Percentiles rank a stretch among this genome's conserved stretches.
Evolutionary conservation across 495 filamentous ascomycete genomes (phyloP).

Genomic region (Penicillium arizonense): DNA sequence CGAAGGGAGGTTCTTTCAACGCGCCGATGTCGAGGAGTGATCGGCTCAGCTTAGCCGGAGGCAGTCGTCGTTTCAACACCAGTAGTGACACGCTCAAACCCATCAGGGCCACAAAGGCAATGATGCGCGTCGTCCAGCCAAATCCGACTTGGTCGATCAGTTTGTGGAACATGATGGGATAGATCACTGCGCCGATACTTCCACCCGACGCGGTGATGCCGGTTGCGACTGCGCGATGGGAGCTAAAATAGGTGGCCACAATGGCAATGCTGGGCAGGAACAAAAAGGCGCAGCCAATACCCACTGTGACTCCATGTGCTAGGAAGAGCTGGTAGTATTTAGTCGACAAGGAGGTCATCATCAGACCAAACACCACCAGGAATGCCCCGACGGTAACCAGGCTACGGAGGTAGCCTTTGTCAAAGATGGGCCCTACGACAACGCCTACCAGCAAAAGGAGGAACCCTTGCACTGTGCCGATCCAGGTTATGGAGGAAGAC

Average conservation of each 20-base stretch:
- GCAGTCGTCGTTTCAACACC: too few relatives aligned
- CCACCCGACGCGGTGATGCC: slow-evolving; percentile 46
- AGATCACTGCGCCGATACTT: slow-evolving; percentile 48
- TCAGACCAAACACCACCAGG: slow-evolving; percentile 43
- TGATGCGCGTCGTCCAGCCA: slow-evolving; percentile 51
- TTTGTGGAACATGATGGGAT: slow-evolving; percentile 52
- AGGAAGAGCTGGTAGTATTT: slow-evolving; percentile 41
- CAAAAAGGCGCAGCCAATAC: slow-evolving; percentile 37
- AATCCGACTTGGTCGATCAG: slow-evolving; percentile 50
- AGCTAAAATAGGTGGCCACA: slow-evolving; percentile 43
- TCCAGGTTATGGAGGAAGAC: slow-evolving; percentile 42
- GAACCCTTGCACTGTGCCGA: slow-evolving; percentile 44
- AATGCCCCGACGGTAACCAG: slow-evolving; percentile 30
- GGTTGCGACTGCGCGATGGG: slow-evolving; percentile 40
- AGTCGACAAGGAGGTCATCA: slow-evolving; percentile 45
- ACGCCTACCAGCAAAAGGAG: slow-evolving; percentile 41
- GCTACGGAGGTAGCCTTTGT: slow-evolving; percentile 39
- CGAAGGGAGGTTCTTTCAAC: too few relatives aligned
- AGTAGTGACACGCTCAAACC: too few relatives aligned
- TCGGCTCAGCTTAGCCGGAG: too few relatives aligned
- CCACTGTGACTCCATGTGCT: slow-evolving; percentile 39
- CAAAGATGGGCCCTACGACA: slow-evolving; percentile 42
- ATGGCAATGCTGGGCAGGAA: slow-evolving; percentile 44
- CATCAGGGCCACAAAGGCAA: slow-evolving; percentile 52
- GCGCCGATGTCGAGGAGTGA: too few relatives aligned